These are phyloP conservation scores for Friedmanniomyces simplex DNA, from an alignment of 495 filamentous ascomycete genomes.

Conservation along the genomic window DNA sequence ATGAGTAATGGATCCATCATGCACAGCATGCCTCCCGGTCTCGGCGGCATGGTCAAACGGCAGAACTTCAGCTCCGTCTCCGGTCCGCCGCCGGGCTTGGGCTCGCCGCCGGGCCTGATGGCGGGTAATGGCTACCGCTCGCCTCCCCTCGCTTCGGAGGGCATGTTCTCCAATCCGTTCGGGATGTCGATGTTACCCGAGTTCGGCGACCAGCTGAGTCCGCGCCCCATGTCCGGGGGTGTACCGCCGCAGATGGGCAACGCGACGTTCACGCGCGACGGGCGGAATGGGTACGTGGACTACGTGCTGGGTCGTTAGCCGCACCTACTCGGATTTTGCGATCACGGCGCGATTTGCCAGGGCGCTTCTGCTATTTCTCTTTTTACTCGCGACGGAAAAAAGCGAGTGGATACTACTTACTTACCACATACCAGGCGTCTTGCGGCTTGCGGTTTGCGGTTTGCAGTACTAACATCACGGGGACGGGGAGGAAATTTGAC, in stretches of 20 bases:
- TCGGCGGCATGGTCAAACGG: not conserved
- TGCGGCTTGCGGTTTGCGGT: no score
- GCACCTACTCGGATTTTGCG: not conserved
- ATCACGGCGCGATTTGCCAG: no score
- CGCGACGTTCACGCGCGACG: not conserved
- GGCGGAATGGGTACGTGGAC: not conserved
- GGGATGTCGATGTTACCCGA: constrained; percentile 3
- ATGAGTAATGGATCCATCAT: constrained; percentile 1
- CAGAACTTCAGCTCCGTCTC: constrained; percentile 15
- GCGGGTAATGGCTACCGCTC: not conserved
- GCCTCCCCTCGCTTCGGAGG: constrained; percentile 3
- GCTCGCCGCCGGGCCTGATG: not conserved
- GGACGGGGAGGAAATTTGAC: not conserved
- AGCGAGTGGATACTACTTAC: no score
- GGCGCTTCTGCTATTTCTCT: no score
- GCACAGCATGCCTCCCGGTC: constrained; percentile 15
- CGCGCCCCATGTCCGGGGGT: constrained; percentile 9
- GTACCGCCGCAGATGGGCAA: not conserved
- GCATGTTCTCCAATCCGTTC: constrained; percentile 18
- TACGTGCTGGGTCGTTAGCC: constrained; percentile 3
- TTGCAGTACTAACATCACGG: not conserved
- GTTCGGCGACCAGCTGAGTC: constrained; percentile 1
- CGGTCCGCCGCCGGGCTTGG: constrained; percentile 17
- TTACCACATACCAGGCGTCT: no score
- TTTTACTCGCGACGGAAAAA: no score